Conservation (phyloP, 805 yeast species). For the Metschnikowia lachancei region DNA sequence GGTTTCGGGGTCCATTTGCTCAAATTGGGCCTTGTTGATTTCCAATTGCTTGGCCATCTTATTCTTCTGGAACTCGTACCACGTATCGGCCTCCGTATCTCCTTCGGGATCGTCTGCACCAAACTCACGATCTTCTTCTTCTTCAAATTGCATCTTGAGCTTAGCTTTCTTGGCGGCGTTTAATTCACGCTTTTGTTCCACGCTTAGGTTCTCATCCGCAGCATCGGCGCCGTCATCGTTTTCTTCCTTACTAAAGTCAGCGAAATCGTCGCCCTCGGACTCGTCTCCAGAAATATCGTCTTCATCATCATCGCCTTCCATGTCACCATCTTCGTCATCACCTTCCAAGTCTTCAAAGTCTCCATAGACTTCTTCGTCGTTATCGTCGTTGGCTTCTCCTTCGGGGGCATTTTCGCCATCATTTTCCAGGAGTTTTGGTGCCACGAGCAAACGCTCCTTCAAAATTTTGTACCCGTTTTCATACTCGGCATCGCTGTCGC, state of each 20-base stretch:
- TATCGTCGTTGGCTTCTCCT: slow-evolving; percentile 36
- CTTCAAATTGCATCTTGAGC: slow-evolving; percentile 85
- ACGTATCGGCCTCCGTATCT: slow-evolving; percentile 75
- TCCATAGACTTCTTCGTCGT: slow-evolving; percentile 37
- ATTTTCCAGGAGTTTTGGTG: slow-evolving; percentile 46
- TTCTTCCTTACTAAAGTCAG: slow-evolving; percentile 54
- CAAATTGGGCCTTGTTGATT: slow-evolving; percentile 79
- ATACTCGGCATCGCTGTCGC: slow-evolving; percentile 36
- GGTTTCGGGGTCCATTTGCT: slow-evolving; percentile 69
- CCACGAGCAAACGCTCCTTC: slow-evolving; percentile 50
- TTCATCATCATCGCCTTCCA: slow-evolving; percentile 27
- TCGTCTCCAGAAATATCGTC: slow-evolving; percentile 20
- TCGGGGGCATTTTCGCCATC: slow-evolving; percentile 24
- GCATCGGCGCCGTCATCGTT: slow-evolving; percentile 44
- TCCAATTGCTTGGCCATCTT: slow-evolving; percentile 95
- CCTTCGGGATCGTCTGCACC: slow-evolving; percentile 81
- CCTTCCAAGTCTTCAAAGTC: slow-evolving; percentile 43
- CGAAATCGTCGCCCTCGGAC: slow-evolving; percentile 41
- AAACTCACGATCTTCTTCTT: slow-evolving; percentile 60
- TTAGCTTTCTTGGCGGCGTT: slow-evolving; percentile 91
- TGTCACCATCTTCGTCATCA: slow-evolving; percentile 28
- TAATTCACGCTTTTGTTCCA: slow-evolving; percentile 71
- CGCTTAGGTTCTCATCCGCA: slow-evolving; percentile 43
- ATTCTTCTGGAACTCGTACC: slow-evolving; percentile 97
- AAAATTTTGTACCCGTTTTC: slow-evolving; percentile 42